These are phyloP conservation scores for Geum urbanum DNA, from an alignment of 306 rosid species.

Conservation along the genomic window DNA sequence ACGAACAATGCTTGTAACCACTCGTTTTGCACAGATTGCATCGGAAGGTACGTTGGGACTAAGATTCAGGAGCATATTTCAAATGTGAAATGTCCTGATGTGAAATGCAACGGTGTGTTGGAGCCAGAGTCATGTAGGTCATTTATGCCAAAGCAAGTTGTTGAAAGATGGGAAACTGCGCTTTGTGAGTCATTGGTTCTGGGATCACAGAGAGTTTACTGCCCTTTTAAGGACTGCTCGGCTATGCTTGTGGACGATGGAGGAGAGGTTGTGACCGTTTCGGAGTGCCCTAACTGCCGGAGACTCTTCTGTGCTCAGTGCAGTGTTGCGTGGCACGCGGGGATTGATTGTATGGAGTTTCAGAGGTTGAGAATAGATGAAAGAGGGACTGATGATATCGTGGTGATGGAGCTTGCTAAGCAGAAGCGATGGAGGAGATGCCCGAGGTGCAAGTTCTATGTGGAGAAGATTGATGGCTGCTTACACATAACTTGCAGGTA, in stretches of 20 bases:
- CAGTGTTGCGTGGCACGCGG: conserved; percentile 55
- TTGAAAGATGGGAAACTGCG: conserved; percentile 56
- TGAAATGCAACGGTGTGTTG: conserved; percentile 37
- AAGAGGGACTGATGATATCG: conserved; percentile 38
- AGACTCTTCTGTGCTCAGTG: conserved; percentile 63
- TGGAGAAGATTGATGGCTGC: conserved; percentile 47
- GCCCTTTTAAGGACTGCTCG: conserved; percentile 57
- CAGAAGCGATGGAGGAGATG: conserved; percentile 49
- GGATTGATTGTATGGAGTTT: conserved; percentile 41
- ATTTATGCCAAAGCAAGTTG: conserved; percentile 40
- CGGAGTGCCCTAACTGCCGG: conserved; percentile 50
- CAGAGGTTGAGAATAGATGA: conserved; percentile 18
- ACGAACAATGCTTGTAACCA: conserved; percentile 40
- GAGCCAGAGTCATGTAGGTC: conserved; percentile 39
- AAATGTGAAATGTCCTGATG: conserved; percentile 49
- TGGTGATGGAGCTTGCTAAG: conserved; percentile 47
- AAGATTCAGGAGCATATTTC: conserved; percentile 45
- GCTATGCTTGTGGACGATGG: conserved; percentile 45
- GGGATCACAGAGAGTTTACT: conserved; percentile 36
- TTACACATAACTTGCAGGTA: conserved; percentile 54
- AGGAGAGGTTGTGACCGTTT: conserved; percentile 30
- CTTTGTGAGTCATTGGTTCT: conserved; percentile 43
- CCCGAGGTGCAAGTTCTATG: conserved; percentile 41
- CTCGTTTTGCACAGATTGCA: conserved; percentile 43
- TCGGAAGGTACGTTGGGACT: conserved; percentile 35